Base-by-base conservation (phyloP, 2,329 filamentous ascomycete species). In the Cladosporium sp. region DNA sequence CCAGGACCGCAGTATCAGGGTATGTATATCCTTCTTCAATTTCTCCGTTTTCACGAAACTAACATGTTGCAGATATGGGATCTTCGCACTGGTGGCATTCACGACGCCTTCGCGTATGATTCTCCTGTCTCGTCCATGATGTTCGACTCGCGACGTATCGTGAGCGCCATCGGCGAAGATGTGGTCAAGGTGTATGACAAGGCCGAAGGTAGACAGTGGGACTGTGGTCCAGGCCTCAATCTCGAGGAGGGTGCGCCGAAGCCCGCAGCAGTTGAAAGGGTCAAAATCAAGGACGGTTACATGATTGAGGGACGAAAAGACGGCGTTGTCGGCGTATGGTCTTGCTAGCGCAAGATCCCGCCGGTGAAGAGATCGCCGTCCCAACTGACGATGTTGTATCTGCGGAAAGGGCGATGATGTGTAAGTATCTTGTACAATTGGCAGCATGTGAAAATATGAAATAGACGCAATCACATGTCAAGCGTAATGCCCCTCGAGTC, bases 121-220 rank as follows among this genome's bases (percentile, higher is more conserved):
- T 80, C 88, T 64, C 84, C 91, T 0, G 82, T 98, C 53, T 95
- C 90, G 32, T 89, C 86, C 75, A 95, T 97, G 90, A 95, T 95
- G 85, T 98, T 98, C 68, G 93, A 98, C 70, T 74, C 82, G 11
- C 84, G 91, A 49, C 83, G 91, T 46, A 98, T 98, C 60, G 90
- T 93, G 33, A 83, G 87, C 49, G 92, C 93, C 2, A 90, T 90
- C 0, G 88, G 91, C 40, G 93, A 97, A 70, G 85, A 90, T 64
- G 89, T 97, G 19, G 91, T 93, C 62, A 98, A 98, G 74, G 87
- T 98, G 55, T 98, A 97, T 73, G 93, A 98, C 74, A 97, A 97
- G 78, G 85, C 89, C 3, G 93, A 98, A 67, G 90, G 90, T 38
- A 78, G 89, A 56, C 93, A 97, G 70, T 98, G 93, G 93, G 89